Evolutionary conservation across 257 asterid genomes (phyloP).

Genomic region (Scutellaria barbata): DNA sequence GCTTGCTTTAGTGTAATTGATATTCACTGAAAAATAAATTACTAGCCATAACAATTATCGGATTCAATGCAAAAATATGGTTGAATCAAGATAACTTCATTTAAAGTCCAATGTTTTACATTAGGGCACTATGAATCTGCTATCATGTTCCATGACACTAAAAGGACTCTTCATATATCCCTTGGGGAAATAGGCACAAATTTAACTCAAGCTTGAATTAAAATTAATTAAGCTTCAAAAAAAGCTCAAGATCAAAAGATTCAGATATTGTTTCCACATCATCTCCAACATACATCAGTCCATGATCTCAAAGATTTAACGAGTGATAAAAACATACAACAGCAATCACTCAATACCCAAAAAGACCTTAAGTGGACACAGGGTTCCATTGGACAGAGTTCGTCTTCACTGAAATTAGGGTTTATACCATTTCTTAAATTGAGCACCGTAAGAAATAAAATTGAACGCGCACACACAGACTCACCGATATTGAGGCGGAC

Average conservation of each 20-base stretch:
- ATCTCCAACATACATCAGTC: background rate
- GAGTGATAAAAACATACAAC: background rate
- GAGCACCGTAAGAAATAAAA: background rate
- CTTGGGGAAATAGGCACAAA: background rate
- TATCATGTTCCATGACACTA: conserved; percentile 4
- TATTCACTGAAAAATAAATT: background rate
- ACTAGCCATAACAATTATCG: background rate
- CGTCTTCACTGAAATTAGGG: background rate
- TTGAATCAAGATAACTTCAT: background rate
- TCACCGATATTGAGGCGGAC: conserved; percentile 76
- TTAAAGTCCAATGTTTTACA: background rate
- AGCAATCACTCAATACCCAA: background rate
- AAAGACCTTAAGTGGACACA: no score
- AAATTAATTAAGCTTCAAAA: background rate
- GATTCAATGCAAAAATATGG: background rate
- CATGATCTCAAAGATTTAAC: background rate
- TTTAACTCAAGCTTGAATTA: background rate
- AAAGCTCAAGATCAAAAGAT: conserved; percentile 6
- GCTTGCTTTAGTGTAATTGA: background rate
- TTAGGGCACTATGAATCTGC: background rate
- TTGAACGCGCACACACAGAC: conserved; percentile 5
- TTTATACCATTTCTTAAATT: background rate
- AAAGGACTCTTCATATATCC: background rate
- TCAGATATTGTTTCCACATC: background rate
- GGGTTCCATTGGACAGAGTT: no score